Percentiles rank a stretch among this genome's conserved stretches.
Evolutionary conservation across 2,329 filamentous ascomycete genomes (phyloP).

Genomic region (Rhexocercosporidium sp.): DNA sequence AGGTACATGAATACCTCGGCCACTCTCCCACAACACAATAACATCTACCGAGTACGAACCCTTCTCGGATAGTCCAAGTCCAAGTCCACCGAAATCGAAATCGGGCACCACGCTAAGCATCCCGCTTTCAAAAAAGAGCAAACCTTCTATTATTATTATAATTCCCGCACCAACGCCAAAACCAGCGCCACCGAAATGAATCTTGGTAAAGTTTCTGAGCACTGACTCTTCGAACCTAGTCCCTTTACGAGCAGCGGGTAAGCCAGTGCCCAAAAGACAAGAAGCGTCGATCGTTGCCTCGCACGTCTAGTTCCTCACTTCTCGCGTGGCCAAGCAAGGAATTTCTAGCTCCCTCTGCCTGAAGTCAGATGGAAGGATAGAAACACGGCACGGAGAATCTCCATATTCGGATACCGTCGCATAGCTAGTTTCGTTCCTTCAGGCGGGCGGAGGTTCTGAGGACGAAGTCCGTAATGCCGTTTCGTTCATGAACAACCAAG

Average conservation of each 20-base stretch:
- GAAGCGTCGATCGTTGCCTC: background rate
- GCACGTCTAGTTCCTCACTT: background rate
- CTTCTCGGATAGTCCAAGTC: background rate
- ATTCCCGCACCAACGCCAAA: too few relatives aligned
- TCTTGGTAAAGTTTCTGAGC: too few relatives aligned
- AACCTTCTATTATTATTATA: too few relatives aligned
- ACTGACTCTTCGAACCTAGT: too few relatives aligned
- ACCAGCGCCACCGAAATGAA: too few relatives aligned
- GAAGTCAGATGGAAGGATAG: background rate
- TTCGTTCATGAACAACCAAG: too few relatives aligned
- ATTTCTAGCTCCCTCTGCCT: background rate
- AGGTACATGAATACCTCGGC: background rate
- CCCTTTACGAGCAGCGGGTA: too few relatives aligned
- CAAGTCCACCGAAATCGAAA: too few relatives aligned
- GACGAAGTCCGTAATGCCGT: too few relatives aligned
- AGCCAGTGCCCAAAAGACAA: too few relatives aligned
- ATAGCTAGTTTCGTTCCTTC: background rate
- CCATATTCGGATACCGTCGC: background rate
- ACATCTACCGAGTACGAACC: conserved; percentile 5
- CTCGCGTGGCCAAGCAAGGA: background rate
- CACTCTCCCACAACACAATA: too few relatives aligned
- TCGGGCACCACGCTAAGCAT: background rate
- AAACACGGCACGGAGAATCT: background rate
- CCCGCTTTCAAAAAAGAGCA: background rate
- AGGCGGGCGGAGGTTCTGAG: too few relatives aligned